Evolutionary conservation across 2,329 filamentous ascomycete species (phyloP), one percentile per base, ranked within the genome.

Genomic region (Penicillium sclerotiorum): DNA sequence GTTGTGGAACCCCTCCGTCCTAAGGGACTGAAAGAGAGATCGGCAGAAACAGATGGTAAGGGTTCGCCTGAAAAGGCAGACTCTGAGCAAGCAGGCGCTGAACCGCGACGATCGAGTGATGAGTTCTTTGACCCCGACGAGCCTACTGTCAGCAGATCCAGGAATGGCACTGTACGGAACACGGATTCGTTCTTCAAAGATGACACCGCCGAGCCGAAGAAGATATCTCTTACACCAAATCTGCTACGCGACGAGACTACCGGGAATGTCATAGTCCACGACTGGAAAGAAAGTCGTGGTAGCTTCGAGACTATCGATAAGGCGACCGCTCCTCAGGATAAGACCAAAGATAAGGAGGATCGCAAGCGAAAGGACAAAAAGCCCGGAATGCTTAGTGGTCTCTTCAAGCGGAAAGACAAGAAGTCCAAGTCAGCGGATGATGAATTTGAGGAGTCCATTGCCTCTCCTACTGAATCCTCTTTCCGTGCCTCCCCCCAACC

Each of bases 141-240:
- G 56, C 58, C 60, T 40, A 62, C 58, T 18, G 61, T 69, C 60
- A 74, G 66, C 65, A 69, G 87, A 66, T 91, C 90, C 28, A 84
- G 87, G 56, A 95, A 95, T 61, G 91, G 91, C 35, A 93, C 89
- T 18, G 82, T 96, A 37, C 84, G 93, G 56, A 95, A 95, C 67
- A 93, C 90, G 4, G 93, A 97, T 72, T 96, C 93, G 1, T 96
- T 97, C 78, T 96, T 96, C 79, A 95, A 91, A 71, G 94, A 97
- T 65, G 93, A 99, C 65, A 90, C 84, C 25, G 88, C 90, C 30
- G 94, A 97, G 71, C 96, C 94, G 2, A 91, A 95, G 72, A 97
- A 97, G 76, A 97, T 99, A 59, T 95, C 92, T 0, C 81, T 99
- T 37, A 99, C 94, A 3, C 94, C 94, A 1, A 95, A 95, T 60